phyloP scores from a whole-genome alignment of 2,329 filamentous ascomycete genomes.

The Cryphonectria nitschkei region DNA sequence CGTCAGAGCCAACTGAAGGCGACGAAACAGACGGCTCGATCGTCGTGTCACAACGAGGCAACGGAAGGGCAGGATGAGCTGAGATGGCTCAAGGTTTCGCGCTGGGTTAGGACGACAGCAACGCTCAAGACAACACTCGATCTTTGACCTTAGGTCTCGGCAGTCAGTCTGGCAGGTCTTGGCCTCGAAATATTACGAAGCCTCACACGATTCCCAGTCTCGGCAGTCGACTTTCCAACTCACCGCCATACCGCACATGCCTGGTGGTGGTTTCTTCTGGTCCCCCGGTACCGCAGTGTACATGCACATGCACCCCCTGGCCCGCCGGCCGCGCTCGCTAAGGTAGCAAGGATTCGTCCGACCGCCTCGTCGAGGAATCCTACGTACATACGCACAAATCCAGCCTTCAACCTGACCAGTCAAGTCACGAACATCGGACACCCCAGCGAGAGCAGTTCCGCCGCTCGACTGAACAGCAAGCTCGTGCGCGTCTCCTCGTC shows the following conservation, averaged over 20 bases:
- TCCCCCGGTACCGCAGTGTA: not conserved
- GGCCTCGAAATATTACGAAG: not conserved
- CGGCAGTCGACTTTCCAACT: not conserved
- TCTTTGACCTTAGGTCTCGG: not conserved
- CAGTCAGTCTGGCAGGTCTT: not conserved
- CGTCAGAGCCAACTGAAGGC: not conserved
- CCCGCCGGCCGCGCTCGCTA: constrained; percentile 15
- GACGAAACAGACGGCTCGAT: not conserved
- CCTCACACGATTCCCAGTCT: not conserved
- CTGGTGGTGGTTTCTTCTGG: not conserved
- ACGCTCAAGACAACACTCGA: not conserved
- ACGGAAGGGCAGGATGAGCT: constrained; percentile 4
- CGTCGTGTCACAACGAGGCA: constrained; percentile 3
- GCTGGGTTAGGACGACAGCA: not conserved
- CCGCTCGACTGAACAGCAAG: not conserved
- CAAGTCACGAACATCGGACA: not conserved
- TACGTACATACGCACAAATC: not conserved
- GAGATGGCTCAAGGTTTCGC: constrained; percentile 18
- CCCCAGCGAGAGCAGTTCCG: not conserved
- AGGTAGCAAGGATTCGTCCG: constrained; percentile 1
- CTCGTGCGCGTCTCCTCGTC: not conserved
- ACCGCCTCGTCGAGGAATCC: not conserved
- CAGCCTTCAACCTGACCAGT: not conserved
- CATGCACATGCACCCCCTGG: constrained; percentile 9
- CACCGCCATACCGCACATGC: constrained; percentile 6